Base-by-base conservation (phyloP, 306 rosid genomes). In the Fragaria vesca region DNA sequence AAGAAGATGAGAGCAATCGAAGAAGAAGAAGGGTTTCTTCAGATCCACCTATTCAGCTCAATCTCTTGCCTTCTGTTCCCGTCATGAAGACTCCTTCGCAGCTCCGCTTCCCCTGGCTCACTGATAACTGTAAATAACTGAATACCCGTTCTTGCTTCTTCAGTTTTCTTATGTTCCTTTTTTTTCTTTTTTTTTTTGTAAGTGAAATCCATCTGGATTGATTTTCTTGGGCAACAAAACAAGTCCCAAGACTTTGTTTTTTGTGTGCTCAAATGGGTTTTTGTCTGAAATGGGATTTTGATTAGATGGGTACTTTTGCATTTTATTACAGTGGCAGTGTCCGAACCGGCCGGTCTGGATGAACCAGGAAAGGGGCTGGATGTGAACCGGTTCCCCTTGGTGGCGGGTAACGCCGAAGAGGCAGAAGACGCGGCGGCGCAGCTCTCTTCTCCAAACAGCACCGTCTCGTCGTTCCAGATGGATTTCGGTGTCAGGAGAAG, bases 21-120 rank as follows among this genome's bases (percentile, higher is more conserved):
- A 54, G 57, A 42, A 55, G 76, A 18, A 70, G 36, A 11, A 74
- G 76, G 26, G 52, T 30, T 26, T 89, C 89, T 15, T 84, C 91
- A 79, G 93, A 91, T 86, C 92, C 92, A 36, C 97, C 98, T 30
- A 9, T 91, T 79, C 99, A 93, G 83, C 96, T 94, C 6, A 86
- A 89, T 62, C 98, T 94, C 69, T 87, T 94, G 20, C 98, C 98
- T 43, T 83, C 84, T 71, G 72, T 86, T 16, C 98, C 97, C 0
- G 90, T 92, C 84, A 38, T 66, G 71, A 38, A 38, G 28, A 17
- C 71, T 24, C 46, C 90, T 57, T 72, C 89, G 1, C 88, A 80
- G 47, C 86, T 86, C 72, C 86, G 76, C 16, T 83, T 91, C 45
- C 89, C 98, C 1, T 93, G 97, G 96, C 94, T 91, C 74, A 43